A percentile compares a stretch with the other conserved stretches of the same genome.
These are phyloP conservation scores for Hanseniaspora jakobsenii DNA, from an alignment of 805 yeast species.

Conservation along the genomic window DNA sequence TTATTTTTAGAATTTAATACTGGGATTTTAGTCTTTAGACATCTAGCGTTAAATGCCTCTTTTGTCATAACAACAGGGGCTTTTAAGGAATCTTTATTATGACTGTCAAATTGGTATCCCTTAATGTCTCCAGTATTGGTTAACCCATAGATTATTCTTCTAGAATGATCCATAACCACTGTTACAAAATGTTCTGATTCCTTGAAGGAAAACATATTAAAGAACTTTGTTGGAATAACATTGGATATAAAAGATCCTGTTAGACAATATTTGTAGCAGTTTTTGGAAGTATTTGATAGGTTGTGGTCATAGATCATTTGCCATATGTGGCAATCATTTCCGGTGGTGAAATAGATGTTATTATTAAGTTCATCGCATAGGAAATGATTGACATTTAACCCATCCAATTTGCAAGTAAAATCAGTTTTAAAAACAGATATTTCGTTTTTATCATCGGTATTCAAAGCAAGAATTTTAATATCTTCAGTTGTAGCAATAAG, in stretches of 20 bases:
- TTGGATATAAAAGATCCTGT: slow-evolving; percentile 53
- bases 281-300: slow-evolving; percentile 69
- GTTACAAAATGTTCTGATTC: slow-evolving; percentile 34
- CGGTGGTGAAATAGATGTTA: slow-evolving; percentile 76
- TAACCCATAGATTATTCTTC: slow-evolving; percentile 67
- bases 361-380: slow-evolving; percentile 50
- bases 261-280: slow-evolving; percentile 70
- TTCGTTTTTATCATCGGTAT: slow-evolving; percentile 32
- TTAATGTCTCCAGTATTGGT: slow-evolving; percentile 73
- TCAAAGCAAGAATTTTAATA: slow-evolving; percentile 63
- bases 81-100: slow-evolving; percentile 31
- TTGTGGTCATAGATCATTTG: slow-evolving; percentile 69
- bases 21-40: slow-evolving; percentile 40
- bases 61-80: slow-evolving; percentile 31
- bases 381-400: slow-evolving; percentile 57
- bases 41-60: slow-evolving; percentile 33
- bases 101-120: slow-evolving; percentile 53
- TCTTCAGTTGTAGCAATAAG: slow-evolving; percentile 71
- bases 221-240: slow-evolving; percentile 35
- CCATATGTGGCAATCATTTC: slow-evolving; percentile 68
- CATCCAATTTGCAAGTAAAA: slow-evolving; percentile 66
- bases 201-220: slow-evolving; percentile 23
- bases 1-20: slow-evolving; percentile 44
- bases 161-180: slow-evolving; percentile 60
- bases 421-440: slow-evolving; percentile 72